Conservation (phyloP, 129 eudicot species). For the Ambrosia artemisiifolia region DNA sequence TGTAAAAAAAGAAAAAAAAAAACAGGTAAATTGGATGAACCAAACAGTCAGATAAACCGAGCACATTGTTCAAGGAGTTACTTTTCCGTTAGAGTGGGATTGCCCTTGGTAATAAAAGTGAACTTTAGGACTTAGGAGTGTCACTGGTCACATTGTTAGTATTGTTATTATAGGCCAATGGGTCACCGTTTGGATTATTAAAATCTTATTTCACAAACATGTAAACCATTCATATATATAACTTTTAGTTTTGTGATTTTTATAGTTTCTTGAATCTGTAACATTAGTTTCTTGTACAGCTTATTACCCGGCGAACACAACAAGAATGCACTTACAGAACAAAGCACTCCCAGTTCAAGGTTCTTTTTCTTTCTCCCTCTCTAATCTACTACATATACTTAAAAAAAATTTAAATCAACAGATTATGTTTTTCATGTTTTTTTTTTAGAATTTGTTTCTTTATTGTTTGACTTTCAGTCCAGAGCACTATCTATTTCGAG, state of each 20-base stretch:
- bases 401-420: background rate
- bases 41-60: too few relatives aligned
- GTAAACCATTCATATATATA: background rate
- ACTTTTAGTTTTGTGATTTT: background rate
- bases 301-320: slow-evolving; percentile 79
- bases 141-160: too few relatives aligned
- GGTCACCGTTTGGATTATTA: too few relatives aligned
- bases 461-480: slow-evolving; percentile 49
- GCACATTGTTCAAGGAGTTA: too few relatives aligned
- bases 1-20: background rate
- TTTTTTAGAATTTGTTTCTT: background rate
- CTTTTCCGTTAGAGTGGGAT: too few relatives aligned
- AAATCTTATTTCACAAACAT: background rate
- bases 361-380: slow-evolving; percentile 14
- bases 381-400: background rate
- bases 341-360: slow-evolving; percentile 94
- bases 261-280: background rate
- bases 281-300: slow-evolving; percentile 31
- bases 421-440: background rate
- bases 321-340: slow-evolving; percentile 65
- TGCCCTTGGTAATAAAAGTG: too few relatives aligned
- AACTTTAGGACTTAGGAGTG: too few relatives aligned
- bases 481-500: slow-evolving; percentile 64
- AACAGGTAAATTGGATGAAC: too few relatives aligned
- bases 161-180: too few relatives aligned